Evolutionary conservation across 805 yeast genomes (phyloP).

Genomic region (Saccharomycopsis sp.): DNA sequence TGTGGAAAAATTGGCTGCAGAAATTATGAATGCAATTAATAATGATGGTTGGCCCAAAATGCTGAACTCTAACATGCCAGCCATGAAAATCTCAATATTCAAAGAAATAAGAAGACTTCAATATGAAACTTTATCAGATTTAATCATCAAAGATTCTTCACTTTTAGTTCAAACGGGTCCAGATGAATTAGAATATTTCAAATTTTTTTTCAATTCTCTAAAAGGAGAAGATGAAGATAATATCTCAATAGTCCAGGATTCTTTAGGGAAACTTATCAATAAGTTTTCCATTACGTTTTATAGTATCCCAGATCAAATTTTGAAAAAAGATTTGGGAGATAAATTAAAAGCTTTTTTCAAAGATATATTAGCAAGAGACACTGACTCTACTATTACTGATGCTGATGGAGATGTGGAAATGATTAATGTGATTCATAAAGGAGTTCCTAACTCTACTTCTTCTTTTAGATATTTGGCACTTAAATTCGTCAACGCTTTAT

Average conservation of each 20-base stretch:
- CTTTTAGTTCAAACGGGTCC: slow-evolving; percentile 37
- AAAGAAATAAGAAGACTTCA: slow-evolving; percentile 38
- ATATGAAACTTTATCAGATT: slow-evolving; percentile 70
- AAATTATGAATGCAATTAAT: slow-evolving; percentile 34
- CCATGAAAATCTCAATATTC: slow-evolving; percentile 1
- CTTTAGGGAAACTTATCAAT: slow-evolving; percentile 47
- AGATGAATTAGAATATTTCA: slow-evolving; percentile 40
- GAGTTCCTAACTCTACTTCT: slow-evolving; percentile 28
- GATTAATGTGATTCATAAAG: slow-evolving; percentile 7
- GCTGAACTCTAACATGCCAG: slow-evolving; percentile 17
- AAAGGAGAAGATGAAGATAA: slow-evolving; percentile 53
- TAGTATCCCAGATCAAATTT: neutral
- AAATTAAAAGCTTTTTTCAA: slow-evolving; percentile 12
- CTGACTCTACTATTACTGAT: slow-evolving; percentile 18
- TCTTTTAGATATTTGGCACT: slow-evolving; percentile 54
- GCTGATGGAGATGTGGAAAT: slow-evolving; percentile 8
- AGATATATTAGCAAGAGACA: slow-evolving; percentile 9
- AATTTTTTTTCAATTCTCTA: slow-evolving; percentile 63
- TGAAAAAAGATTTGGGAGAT: neutral
- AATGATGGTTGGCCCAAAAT: slow-evolving; percentile 53
- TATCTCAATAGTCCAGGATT: slow-evolving; percentile 60
- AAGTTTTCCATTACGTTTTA: slow-evolving; percentile 28
- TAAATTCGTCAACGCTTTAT: slow-evolving; percentile 52
- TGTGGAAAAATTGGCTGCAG: neutral
- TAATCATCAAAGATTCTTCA: slow-evolving; percentile 22